Base-by-base conservation (phyloP, 257 asterid species). In the Buddleja alternifolia region DNA sequence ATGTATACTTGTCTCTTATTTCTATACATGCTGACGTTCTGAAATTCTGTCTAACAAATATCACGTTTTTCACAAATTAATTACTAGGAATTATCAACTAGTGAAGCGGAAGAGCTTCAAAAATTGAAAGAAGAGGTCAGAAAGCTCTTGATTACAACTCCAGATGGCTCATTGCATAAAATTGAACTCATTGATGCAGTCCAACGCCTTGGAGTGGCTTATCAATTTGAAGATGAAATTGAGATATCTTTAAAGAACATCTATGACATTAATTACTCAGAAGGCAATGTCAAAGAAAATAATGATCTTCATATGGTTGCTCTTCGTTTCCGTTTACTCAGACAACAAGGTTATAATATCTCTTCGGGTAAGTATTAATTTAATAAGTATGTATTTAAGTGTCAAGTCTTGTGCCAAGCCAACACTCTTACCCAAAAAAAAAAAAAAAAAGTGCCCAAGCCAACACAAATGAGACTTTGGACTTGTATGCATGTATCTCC, bases 311-410 rank as follows among this genome's bases (percentile, higher is more conserved):
- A 63, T 41, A 21, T 12, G 2, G 36, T n/a, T 40, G 58, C 76
- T 63, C 76, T 71, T 9, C 34, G 34, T 29, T 29, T 29, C 71
- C 67, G 72, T 25, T 15, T 72, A 21, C 71, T 62, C 20, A 62
- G 70, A 52, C 70, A 72, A 32, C 44, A 42, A 37, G 66, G 71
- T 0, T 53, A 23, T 17, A 6, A 34, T 54, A 40, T 72, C 21
- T 45, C 60, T 0, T 23, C 21, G 14, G 66, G 67, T 72, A 55
- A 44, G 21, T 2, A 8, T 4, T 12, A 29, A n/a, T n/a, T n/a
- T n/a, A 29, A 29, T 29, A 29, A 2, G 5, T 29, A 29, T 29
- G 34, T 29, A 29, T 1, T 37, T 6, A 16, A 41, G 14, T 12
- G 7, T 41, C n/a, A 5, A 29, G 34, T 29, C 34, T 1, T 29